Base-by-base conservation (phyloP, 148 eudicot genomes). In the Diospyros kaki region DNA sequence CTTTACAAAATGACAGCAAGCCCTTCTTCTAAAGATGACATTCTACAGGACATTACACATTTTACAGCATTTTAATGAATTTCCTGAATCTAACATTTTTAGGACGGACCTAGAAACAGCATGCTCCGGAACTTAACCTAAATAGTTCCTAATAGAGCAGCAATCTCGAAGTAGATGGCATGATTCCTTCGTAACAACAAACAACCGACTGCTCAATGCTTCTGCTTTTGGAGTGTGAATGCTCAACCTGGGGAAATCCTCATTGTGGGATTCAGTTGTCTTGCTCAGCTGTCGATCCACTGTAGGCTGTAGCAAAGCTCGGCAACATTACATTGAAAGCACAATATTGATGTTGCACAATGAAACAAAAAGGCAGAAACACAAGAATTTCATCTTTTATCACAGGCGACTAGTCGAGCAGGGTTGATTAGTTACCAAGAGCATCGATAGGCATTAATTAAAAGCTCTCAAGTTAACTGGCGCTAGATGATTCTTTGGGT, bases 401-500 rank as follows among this genome's bases (percentile, higher is more conserved):
- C 58, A 73, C 14, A 13, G 11, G 12, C 17, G 7, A 5, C 46
- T 44, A 44, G 55, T 28, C 0, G 15, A 64, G 60, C n/a, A 40
- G 53, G 52, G 15, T 53, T 51, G 13, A 38, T 40, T 41, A 2
- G 41, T 64, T 65, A 54, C 64, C 64, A 14, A 17, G 43, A 75
- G 44, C 10, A 17, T 51, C 38, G 69, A 62, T n/a, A 7, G 11
- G 44, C 18, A 42, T 65, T 9, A 65, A 64, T 42, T 65, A 55
- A 18, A 71, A 63, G 28, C 28, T 28, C 28, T 28, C 28, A 28
- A 28, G 59, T 78, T 66, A 87, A 80, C 81, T 82, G 45, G 75
- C 84, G 69, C 77, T 77, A 2, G 89, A 78, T 43, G 85, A 81
- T 73, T 90, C 94, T 83, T 88, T 90, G 46, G 85, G 73, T 77